Evolutionary conservation across 1,284 basidiomycete species (phyloP).

Genomic region (Malassezia restricta): DNA sequence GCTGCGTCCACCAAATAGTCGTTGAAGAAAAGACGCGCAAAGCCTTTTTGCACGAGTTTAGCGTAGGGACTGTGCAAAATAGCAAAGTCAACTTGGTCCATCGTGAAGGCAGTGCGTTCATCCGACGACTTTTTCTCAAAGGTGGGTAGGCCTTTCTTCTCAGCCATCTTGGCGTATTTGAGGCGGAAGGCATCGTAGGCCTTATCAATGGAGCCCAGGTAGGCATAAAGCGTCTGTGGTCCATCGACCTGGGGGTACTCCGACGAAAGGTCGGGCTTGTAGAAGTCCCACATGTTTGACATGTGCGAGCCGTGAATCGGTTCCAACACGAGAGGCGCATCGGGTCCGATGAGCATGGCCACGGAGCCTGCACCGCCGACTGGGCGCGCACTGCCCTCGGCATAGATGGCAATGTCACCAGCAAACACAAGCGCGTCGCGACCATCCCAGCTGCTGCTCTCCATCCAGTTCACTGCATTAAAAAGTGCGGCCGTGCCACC

Average conservation of each 20-base stretch:
- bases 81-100: slow-evolving; percentile 73
- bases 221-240: slow-evolving; percentile 86
- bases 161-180: slow-evolving; percentile 57
- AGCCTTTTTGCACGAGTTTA: slow-evolving; percentile 94
- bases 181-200: slow-evolving; percentile 76
- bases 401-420: slow-evolving; percentile 96
- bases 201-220: slow-evolving; percentile 83
- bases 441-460: slow-evolving; percentile 93
- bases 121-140: slow-evolving; percentile 49
- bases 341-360: slow-evolving; percentile 87
- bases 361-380: slow-evolving; percentile 93
- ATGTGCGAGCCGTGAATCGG: slow-evolving; percentile 94
- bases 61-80: slow-evolving; percentile 80
- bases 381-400: slow-evolving; percentile 84
- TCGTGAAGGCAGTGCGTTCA: slow-evolving; percentile 22
- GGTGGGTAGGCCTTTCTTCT: slow-evolving; percentile 23
- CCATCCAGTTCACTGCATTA: slow-evolving; percentile 87
- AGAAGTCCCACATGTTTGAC: slow-evolving; percentile 69
- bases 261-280: slow-evolving; percentile 45
- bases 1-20: slow-evolving; percentile 76
- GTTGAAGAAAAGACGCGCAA: slow-evolving; percentile 82
- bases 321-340: slow-evolving; percentile 87
- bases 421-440: slow-evolving; percentile 93
- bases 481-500: slow-evolving; percentile 95
- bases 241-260: slow-evolving; percentile 97